Percentiles rank a stretch among this genome's conserved stretches.
Conservation (phyloP, 129 eudicot species). For the Arctium lappa region DNA sequence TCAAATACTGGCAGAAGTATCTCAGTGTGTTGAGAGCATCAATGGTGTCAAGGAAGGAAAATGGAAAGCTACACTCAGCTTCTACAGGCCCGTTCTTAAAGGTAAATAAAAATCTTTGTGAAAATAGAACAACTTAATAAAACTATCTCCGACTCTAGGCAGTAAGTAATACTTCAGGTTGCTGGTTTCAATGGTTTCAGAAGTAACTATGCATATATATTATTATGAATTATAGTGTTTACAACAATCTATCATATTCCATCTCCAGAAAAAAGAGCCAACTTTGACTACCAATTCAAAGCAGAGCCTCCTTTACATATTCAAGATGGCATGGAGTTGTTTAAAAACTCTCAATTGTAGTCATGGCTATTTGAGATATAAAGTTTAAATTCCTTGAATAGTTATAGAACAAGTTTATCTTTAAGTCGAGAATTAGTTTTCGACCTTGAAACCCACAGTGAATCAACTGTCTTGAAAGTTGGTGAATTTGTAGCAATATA, state of each 20-base stretch:
- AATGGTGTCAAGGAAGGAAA: slow-evolving; percentile 88
- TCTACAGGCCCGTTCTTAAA: slow-evolving; percentile 72
- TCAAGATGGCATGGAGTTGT: not conserved
- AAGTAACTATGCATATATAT: not conserved
- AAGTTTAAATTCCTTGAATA: not conserved
- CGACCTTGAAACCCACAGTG: no score
- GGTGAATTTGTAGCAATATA: not conserved
- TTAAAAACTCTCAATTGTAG: not conserved
- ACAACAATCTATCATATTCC: not conserved
- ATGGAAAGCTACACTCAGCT: slow-evolving; percentile 83
- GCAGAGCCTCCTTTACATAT: not conserved
- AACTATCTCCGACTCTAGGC: not conserved
- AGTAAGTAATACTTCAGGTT: not conserved
- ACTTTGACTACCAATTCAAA: not conserved
- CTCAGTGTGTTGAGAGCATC: slow-evolving; percentile 83
- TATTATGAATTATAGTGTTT: not conserved
- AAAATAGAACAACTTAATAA: not conserved
- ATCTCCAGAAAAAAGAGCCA: not conserved
- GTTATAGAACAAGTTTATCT: not conserved
- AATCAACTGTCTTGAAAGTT: not conserved
- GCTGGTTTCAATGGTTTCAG: not conserved
- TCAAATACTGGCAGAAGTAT: slow-evolving; percentile 73
- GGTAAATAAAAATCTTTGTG: slow-evolving; percentile 28
- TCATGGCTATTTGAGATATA: not conserved
- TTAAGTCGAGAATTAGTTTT: no score